phyloP scores from a whole-genome alignment of 495 filamentous ascomycete species.

The Geoglossum glabrum region DNA sequence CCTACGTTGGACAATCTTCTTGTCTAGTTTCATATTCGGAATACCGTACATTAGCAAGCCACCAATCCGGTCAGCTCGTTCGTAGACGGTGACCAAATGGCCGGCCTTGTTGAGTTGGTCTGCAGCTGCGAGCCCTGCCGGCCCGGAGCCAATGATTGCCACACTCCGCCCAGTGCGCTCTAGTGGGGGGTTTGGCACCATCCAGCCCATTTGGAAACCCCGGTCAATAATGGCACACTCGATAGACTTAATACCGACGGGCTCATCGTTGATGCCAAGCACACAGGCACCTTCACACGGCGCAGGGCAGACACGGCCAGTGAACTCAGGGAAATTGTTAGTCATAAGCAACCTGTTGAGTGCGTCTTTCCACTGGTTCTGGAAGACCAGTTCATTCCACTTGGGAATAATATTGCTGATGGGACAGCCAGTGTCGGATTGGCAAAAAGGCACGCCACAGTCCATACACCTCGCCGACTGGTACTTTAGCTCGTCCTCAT shows the following conservation, averaged over 20 bases:
- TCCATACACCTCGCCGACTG: slow-evolving; percentile 99
- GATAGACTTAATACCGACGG: slow-evolving; percentile 96
- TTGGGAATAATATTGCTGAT: slow-evolving; percentile 99
- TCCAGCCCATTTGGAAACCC: slow-evolving; percentile 98
- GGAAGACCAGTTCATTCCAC: slow-evolving; percentile 92
- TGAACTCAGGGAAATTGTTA: slow-evolving; percentile 99
- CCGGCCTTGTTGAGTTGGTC: slow-evolving; percentile 94
- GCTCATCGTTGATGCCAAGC: slow-evolving; percentile 95
- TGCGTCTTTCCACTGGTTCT: slow-evolving; percentile 87
- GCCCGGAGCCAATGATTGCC: slow-evolving; percentile 87
- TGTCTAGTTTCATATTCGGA: slow-evolving; percentile 99
- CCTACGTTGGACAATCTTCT: slow-evolving; percentile 89
- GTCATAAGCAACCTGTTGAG: slow-evolving; percentile 93
- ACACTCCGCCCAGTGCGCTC: slow-evolving; percentile 77
- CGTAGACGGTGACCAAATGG: slow-evolving; percentile 83
- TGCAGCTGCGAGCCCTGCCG: slow-evolving; percentile 75
- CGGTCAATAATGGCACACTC: slow-evolving; percentile 99
- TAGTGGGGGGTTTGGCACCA: slow-evolving; percentile 66
- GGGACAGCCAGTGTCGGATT: slow-evolving; percentile 91
- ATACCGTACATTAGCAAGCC: slow-evolving; percentile 98
- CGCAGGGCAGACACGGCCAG: slow-evolving; percentile 92
- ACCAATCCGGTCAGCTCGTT: slow-evolving; percentile 82
- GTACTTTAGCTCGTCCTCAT: slow-evolving; percentile 96
- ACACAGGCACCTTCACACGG: slow-evolving; percentile 97
- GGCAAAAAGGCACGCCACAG: slow-evolving; percentile 98